Conservation (phyloP, 1,284 basidiomycete species). For the Austroboletus novae-zelandiae region DNA sequence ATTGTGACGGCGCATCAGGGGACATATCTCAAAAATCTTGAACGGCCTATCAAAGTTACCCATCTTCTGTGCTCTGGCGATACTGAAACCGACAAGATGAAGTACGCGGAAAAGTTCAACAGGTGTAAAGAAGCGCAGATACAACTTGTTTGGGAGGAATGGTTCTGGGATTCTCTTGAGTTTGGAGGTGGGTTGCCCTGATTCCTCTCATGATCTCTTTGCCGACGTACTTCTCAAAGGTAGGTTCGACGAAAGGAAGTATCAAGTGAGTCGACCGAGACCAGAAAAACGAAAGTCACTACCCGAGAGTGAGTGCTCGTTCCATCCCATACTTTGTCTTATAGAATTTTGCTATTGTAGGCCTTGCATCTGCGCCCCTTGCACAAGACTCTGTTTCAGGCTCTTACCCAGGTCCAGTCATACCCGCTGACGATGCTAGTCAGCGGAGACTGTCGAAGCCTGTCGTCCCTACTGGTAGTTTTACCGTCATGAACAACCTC, state of each 20-base stretch:
- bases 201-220: background rate
- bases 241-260: slow-evolving; percentile 51
- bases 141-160: slow-evolving; percentile 78
- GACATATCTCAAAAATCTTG: slow-evolving; percentile 56
- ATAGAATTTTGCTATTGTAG: slow-evolving; percentile 11
- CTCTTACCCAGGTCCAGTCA: slow-evolving; percentile 11
- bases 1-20: slow-evolving; percentile 55
- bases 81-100: slow-evolving; percentile 61
- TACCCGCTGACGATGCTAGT: slow-evolving; percentile 5
- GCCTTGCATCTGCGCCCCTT: slow-evolving; percentile 8
- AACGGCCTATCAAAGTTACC: slow-evolving; percentile 66
- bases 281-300: slow-evolving; percentile 46
- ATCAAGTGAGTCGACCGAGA: slow-evolving; percentile 55
- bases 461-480: slow-evolving; percentile 15
- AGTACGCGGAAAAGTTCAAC: slow-evolving; percentile 68
- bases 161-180: slow-evolving; percentile 79
- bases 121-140: slow-evolving; percentile 61
- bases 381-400: slow-evolving; percentile 17
- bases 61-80: slow-evolving; percentile 58
- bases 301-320: slow-evolving; percentile 29
- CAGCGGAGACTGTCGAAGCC: slow-evolving; percentile 5
- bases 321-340: background rate
- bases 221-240: slow-evolving; percentile 28
- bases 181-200: slow-evolving; percentile 50
- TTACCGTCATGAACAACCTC: slow-evolving; percentile 23